These are phyloP conservation scores for Sporisorium graminicola DNA, from an alignment of 1,284 basidiomycete species.

Conservation along the genomic window DNA sequence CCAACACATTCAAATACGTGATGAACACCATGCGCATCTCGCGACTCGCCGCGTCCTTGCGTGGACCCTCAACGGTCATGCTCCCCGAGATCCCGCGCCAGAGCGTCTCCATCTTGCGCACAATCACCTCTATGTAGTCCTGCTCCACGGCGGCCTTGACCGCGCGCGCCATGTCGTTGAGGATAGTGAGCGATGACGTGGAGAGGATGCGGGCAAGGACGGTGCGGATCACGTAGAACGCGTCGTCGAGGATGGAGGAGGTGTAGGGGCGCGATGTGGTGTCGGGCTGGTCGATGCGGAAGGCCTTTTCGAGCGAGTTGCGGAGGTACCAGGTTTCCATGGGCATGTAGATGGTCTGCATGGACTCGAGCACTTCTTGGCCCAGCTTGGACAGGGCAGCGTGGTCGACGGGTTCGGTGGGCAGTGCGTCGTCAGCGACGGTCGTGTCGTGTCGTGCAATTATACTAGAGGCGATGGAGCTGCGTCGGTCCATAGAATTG, in stretches of 20 bases:
- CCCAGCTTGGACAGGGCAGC: slow-evolving; percentile 76
- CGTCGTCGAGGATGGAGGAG: slow-evolving; percentile 66
- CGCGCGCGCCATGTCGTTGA: slow-evolving; percentile 40
- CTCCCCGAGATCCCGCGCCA: slow-evolving; percentile 55
- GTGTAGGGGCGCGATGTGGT: slow-evolving; percentile 51
- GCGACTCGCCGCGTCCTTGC: slow-evolving; percentile 64
- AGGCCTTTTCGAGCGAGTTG: slow-evolving; percentile 82
- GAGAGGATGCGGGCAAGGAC: slow-evolving; percentile 61
- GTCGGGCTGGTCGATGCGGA: slow-evolving; percentile 51
- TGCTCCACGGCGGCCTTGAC: slow-evolving; percentile 56
- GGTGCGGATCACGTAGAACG: slow-evolving; percentile 66
- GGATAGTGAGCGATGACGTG: slow-evolving; percentile 49
- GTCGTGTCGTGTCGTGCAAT: not conserved
- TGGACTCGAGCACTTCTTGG: slow-evolving; percentile 72
- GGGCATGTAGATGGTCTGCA: slow-evolving; percentile 83
- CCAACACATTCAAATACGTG: slow-evolving; percentile 65
- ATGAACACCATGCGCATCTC: slow-evolving; percentile 65
- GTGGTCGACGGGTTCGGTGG: slow-evolving; percentile 67
- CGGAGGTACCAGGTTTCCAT: slow-evolving; percentile 92
- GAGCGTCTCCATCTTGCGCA: slow-evolving; percentile 63
- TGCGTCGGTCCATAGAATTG: slow-evolving; percentile 45
- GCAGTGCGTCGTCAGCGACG: not conserved
- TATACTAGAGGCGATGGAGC: slow-evolving; percentile 26
- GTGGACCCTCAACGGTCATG: slow-evolving; percentile 65
- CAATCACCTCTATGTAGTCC: slow-evolving; percentile 64